Percentiles rank a stretch among this genome's conserved stretches.
Evolutionary conservation across 164 flowering plant genomes (phyloP).

Genomic region (Umbellularia californica): DNA sequence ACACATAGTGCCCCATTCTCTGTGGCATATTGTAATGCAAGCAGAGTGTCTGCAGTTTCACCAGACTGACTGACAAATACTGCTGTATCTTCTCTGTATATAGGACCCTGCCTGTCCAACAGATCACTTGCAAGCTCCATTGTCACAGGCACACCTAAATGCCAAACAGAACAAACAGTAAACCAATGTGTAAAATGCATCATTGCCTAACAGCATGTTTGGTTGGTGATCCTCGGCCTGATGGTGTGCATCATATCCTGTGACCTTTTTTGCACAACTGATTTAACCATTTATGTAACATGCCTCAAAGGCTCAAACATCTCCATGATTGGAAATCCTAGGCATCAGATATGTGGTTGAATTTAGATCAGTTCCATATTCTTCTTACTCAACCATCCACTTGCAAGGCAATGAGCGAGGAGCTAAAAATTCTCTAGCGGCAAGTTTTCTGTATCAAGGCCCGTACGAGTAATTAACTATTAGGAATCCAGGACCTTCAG

Average conservation of each 20-base stretch:
- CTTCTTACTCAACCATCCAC: neutral
- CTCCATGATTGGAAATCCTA: neutral
- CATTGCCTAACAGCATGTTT: constrained; percentile 10
- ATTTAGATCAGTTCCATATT: neutral
- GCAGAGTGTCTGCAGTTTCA: constrained; percentile 95
- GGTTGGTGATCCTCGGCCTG: neutral
- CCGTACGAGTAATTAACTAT: too few relatives aligned
- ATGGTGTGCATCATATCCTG: neutral
- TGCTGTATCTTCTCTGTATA: constrained; percentile 95
- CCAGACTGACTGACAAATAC: constrained; percentile 99
- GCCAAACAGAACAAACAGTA: constrained; percentile 1
- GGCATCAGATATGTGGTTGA: neutral
- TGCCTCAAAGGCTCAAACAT: neutral
- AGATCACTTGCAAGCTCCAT: constrained; percentile 98
- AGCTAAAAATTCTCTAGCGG: too few relatives aligned
- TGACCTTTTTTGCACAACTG: neutral
- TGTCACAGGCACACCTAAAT: constrained; percentile 80
- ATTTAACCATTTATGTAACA: neutral
- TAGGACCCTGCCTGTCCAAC: constrained; percentile 90
- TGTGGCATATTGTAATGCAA: constrained; percentile 77
- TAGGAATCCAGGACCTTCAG: too few relatives aligned
- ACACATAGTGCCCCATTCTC: constrained; percentile 97
- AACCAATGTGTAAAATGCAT: neutral
- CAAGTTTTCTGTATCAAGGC: too few relatives aligned
- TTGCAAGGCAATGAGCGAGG: neutral